Conservation (phyloP, 2,329 filamentous ascomycete genomes). For the Tolypocladium pustulatum region DNA sequence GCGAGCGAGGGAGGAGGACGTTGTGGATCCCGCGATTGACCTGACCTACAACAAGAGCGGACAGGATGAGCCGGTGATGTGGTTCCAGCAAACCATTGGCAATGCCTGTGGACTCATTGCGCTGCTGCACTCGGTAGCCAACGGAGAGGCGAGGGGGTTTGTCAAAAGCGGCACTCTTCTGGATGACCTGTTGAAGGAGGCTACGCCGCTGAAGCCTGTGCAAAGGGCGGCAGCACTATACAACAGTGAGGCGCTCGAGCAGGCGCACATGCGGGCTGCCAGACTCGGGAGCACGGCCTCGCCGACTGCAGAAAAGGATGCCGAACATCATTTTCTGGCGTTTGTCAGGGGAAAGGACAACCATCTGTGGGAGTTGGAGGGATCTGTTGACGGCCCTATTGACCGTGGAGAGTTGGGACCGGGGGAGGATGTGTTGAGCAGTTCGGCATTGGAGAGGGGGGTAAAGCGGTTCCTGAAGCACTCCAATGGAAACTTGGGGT, state of each 20-base stretch:
- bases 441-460: slow-evolving; percentile 55
- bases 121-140: slow-evolving; percentile 61
- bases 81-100: slow-evolving; percentile 79
- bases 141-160: slow-evolving; percentile 49
- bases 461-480: slow-evolving; percentile 31
- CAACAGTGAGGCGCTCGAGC: slow-evolving; percentile 58
- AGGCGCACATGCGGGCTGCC: slow-evolving; percentile 62
- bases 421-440: slow-evolving; percentile 54
- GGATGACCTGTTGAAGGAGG: slow-evolving; percentile 48
- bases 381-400: slow-evolving; percentile 60
- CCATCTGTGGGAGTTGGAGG: slow-evolving; percentile 71
- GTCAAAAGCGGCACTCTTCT: slow-evolving; percentile 45
- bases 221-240: slow-evolving; percentile 61
- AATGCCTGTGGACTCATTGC: slow-evolving; percentile 76
- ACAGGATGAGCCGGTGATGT: slow-evolving; percentile 55
- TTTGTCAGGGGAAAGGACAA: slow-evolving; percentile 61
- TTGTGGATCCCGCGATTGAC: slow-evolving; percentile 9
- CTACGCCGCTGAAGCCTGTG: slow-evolving; percentile 47
- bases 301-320: slow-evolving; percentile 47
- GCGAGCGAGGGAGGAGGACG: slow-evolving; percentile 17
- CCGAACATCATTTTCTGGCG: slow-evolving; percentile 70
- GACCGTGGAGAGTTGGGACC: slow-evolving; percentile 47
- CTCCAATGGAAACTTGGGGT: slow-evolving; percentile 23
- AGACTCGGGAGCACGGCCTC: slow-evolving; percentile 55
- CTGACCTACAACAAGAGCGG: slow-evolving; percentile 22